Conservation (phyloP, 768 basidiomycete species). For the Lentinus brumalis region DNA sequence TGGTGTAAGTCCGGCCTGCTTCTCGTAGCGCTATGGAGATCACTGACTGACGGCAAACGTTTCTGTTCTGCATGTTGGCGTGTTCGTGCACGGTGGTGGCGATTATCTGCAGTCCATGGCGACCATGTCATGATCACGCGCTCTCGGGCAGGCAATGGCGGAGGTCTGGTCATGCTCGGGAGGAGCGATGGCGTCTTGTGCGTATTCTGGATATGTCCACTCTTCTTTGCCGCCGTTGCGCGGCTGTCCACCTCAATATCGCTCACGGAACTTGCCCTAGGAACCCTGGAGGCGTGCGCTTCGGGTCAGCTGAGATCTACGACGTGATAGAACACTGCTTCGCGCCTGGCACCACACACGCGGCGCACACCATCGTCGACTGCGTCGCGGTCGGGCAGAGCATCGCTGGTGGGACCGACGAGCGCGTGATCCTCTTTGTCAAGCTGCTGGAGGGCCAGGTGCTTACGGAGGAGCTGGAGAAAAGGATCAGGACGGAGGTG, state of each 20-base stretch:
- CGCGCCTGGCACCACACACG: slow-evolving; percentile 41
- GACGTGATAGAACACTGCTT: slow-evolving; percentile 74
- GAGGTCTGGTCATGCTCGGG: slow-evolving; percentile 81
- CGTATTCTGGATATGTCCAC: slow-evolving; percentile 28
- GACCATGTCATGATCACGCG: slow-evolving; percentile 72
- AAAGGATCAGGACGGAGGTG: slow-evolving; percentile 61
- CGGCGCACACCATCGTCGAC: slow-evolving; percentile 52
- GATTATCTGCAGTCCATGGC: slow-evolving; percentile 55
- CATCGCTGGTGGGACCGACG: slow-evolving; percentile 64
- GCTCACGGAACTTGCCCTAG: slow-evolving; percentile 8
- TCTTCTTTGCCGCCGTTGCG: background rate
- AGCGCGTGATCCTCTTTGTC: slow-evolving; percentile 76
- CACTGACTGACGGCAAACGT: background rate
- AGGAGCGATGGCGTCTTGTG: slow-evolving; percentile 81
- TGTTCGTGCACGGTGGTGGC: background rate
- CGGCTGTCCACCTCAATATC: slow-evolving; percentile 1
- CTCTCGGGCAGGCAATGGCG: slow-evolving; percentile 67
- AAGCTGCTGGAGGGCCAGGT: slow-evolving; percentile 54
- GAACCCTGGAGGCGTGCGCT: slow-evolving; percentile 83
- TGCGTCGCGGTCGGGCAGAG: slow-evolving; percentile 73
- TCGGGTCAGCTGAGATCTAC: slow-evolving; percentile 81
- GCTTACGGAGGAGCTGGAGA: slow-evolving; percentile 54
- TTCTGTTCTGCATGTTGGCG: background rate
- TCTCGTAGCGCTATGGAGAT: slow-evolving; percentile 4
- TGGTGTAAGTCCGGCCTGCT: slow-evolving; percentile 62